Conservation (phyloP, 2,329 filamentous ascomycete species). For the Aotearoamyces nothofagi region DNA sequence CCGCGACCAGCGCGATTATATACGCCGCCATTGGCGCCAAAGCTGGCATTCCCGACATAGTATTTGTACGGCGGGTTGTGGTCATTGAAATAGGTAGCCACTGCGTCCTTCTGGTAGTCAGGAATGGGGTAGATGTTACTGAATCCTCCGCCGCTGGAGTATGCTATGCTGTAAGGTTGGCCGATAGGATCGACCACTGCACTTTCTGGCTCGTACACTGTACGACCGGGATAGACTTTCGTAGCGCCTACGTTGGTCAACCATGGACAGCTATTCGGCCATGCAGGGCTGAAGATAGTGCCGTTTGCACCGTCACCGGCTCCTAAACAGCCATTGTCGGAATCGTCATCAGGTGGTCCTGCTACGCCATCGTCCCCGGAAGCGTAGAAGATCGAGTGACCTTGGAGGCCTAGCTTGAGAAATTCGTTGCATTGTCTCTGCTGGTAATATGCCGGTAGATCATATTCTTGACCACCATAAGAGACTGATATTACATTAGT, state of each 20-base stretch:
- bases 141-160: slow-evolving; percentile 61
- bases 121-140: slow-evolving; percentile 34
- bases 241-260: slow-evolving; percentile 37
- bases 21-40: too few relatives aligned
- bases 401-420: slow-evolving; percentile 38
- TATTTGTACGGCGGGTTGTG: slow-evolving; percentile 16
- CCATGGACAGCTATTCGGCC: slow-evolving; percentile 31
- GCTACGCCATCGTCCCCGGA: slow-evolving; percentile 33
- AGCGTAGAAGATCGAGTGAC: slow-evolving; percentile 33
- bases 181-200: slow-evolving; percentile 48
- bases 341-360: slow-evolving; percentile 23
- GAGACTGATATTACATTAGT: slow-evolving; percentile 39
- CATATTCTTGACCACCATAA: slow-evolving; percentile 37
- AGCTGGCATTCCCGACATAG: slow-evolving; percentile 30
- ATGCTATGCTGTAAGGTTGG: too few relatives aligned
- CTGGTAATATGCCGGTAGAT: slow-evolving; percentile 31
- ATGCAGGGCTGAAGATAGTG: slow-evolving; percentile 30
- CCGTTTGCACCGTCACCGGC: slow-evolving; percentile 19
- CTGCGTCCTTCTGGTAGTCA: slow-evolving; percentile 25
- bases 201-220: slow-evolving; percentile 22
- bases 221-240: slow-evolving; percentile 23
- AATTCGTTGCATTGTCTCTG: slow-evolving; percentile 37
- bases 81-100: slow-evolving; percentile 12
- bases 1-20: too few relatives aligned
- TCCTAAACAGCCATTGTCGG: too few relatives aligned